phyloP scores from a whole-genome alignment of 2,329 filamentous ascomycete species.

The Diaporthe sp. region DNA sequence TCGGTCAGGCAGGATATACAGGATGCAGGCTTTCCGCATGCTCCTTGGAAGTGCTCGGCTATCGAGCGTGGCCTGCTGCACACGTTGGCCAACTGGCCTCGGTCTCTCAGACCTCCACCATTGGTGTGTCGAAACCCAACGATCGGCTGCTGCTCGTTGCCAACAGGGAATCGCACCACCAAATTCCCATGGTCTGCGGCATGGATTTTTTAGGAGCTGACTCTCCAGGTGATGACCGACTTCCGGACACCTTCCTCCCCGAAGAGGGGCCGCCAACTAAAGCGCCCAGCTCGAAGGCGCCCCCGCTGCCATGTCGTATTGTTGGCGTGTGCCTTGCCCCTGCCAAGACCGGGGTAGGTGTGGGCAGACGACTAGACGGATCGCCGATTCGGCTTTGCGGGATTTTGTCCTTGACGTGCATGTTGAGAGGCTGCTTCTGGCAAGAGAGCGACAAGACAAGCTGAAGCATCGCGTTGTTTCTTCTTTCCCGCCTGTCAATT shows the following conservation, averaged over 20 bases:
- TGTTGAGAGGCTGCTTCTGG: neutral
- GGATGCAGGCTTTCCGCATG: neutral
- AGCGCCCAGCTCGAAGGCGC: neutral
- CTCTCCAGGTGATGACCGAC: constrained; percentile 16
- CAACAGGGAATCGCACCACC: neutral
- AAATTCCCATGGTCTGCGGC: neutral
- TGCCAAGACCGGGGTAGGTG: constrained; percentile 19
- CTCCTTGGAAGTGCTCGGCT: neutral
- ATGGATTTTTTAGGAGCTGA: neutral
- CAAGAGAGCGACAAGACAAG: neutral
- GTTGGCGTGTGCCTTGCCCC: constrained; percentile 12
- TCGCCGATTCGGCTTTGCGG: constrained; percentile 8
- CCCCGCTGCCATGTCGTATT: constrained; percentile 21
- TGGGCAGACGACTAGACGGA: neutral
- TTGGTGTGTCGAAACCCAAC: constrained; percentile 1
- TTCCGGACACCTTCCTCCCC: neutral
- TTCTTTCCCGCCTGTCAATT: neutral
- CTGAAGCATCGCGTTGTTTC: neutral
- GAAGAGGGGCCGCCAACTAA: neutral
- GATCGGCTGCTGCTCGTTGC: neutral
- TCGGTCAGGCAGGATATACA: neutral
- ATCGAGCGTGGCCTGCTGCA: neutral
- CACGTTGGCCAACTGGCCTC: neutral
- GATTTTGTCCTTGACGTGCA: neutral
- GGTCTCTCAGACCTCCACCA: neutral